Conservation (phyloP, 306 rosid species). For the Casuarina cunninghamiana region DNA sequence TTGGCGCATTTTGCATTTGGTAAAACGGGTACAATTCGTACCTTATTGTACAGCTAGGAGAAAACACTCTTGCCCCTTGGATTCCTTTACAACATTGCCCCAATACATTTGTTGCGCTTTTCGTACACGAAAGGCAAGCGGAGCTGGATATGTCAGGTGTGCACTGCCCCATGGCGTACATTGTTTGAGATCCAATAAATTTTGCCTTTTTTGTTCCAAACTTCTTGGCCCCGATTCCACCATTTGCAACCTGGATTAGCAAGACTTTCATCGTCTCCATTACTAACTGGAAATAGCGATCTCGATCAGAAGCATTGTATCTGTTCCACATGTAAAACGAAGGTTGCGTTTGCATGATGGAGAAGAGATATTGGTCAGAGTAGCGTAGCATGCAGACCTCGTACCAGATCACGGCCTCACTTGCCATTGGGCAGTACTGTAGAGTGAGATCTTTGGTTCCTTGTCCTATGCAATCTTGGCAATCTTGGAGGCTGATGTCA, state of each 20-base stretch:
- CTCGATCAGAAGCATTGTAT: background rate
- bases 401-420: slow-evolving; percentile 50
- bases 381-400: slow-evolving; percentile 47
- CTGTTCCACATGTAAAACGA: background rate
- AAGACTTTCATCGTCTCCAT: slow-evolving; percentile 9
- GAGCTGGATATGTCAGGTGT: too few relatives aligned
- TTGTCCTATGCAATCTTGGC: slow-evolving; percentile 41
- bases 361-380: slow-evolving; percentile 32
- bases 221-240: background rate
- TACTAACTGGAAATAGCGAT: background rate
- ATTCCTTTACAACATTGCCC: too few relatives aligned
- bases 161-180: slow-evolving; percentile 12
- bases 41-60: too few relatives aligned
- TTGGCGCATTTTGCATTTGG: too few relatives aligned
- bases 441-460: slow-evolving; percentile 28
- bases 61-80: too few relatives aligned
- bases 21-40: too few relatives aligned
- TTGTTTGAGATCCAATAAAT: slow-evolving; percentile 5
- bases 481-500: slow-evolving; percentile 30
- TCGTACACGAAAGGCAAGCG: too few relatives aligned
- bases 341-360: background rate
- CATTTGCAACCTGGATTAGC: slow-evolving; percentile 10
- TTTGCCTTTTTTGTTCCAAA: background rate
- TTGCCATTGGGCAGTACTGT: slow-evolving; percentile 18
- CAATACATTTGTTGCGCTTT: too few relatives aligned